Base-by-base conservation (phyloP, 1,284 basidiomycete species). In the Boletellus deceptivus region DNA sequence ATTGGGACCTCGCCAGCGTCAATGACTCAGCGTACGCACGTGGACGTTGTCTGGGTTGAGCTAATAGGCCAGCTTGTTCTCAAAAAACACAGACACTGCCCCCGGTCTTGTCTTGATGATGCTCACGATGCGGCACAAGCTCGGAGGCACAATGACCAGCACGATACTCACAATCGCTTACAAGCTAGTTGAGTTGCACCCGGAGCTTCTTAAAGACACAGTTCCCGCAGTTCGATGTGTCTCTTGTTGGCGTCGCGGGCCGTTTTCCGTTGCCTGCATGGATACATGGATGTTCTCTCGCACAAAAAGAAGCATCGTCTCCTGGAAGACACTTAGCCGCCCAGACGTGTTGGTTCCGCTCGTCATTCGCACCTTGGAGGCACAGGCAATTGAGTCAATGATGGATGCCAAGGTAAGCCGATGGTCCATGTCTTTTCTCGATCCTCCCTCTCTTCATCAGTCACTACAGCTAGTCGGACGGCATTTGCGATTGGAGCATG, bases 21-120 rank as follows among this genome's bases (percentile, higher is more conserved):
- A 84, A 85, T 61, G 83, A 86, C 58, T 85, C 58, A 72, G 79
- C 25, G 73, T 86, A 43, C 77, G 83, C 18, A 86, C 82, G 1
- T 86, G 84, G 83, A 85, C 81, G 0, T 70, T 84, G 13, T 82
- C 83, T 2, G 33, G 50, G 9, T 55, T 53, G 25, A 64, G 41
- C 41, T 29, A n/a, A 6, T 66, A 64, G 62, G 18, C 44, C 37
- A 38, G 39, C 13, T 45, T 13, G 3, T 44, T 48, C 13, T 20
- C 36, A 9, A 20, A 31, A 20, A 5, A 17, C 22, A 18, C 33
- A 1, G 38, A 27, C 14, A 20, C 18, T 0, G 5, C 20, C 14
- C 9, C 35, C 18, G 20, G 18, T 14, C 39, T 55, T n/a, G 7
- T 42, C 5, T 53, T 52, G 3, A 49, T 65, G 6, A 31, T 22